phyloP scores from a whole-genome alignment of 306 rosid genomes.

The Cercis canadensis region DNA sequence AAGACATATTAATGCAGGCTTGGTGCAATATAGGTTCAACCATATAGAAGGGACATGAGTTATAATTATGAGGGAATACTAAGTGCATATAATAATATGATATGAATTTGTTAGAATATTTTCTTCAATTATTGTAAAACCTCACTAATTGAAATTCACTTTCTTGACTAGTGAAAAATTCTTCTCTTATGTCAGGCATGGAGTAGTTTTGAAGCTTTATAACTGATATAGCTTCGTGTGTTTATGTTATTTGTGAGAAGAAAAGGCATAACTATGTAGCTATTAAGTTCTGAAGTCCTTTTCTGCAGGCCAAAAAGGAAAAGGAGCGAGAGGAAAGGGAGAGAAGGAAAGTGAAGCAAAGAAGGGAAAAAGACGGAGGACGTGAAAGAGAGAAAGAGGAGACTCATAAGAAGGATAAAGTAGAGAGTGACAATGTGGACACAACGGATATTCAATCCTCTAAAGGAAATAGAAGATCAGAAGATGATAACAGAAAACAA shows the following conservation, averaged over 20 bases:
- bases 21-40: too few species aligned
- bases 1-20: too few species aligned
- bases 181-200: too few species aligned
- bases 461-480: slow-evolving; percentile 66
- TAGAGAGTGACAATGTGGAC: slow-evolving; percentile 63
- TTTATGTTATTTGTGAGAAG: background rate
- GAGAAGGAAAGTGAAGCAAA: slow-evolving; percentile 68
- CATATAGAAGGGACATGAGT: too few species aligned
- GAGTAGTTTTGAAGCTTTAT: slow-evolving; percentile 1
- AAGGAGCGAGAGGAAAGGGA: slow-evolving; percentile 87
- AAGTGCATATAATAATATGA: too few species aligned
- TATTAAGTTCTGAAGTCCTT: slow-evolving; percentile 29
- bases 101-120: too few species aligned
- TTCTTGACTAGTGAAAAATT: too few species aligned
- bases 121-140: too few species aligned
- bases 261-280: slow-evolving; percentile 9
- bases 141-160: too few species aligned
- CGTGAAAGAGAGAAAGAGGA: slow-evolving; percentile 74
- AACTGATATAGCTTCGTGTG: slow-evolving; percentile 4
- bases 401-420: slow-evolving; percentile 59
- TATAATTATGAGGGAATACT: too few species aligned
- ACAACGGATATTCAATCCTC: slow-evolving; percentile 53
- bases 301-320: slow-evolving; percentile 75
- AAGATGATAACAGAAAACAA: slow-evolving; percentile 60
- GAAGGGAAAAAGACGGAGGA: slow-evolving; percentile 73